These are phyloP conservation scores for Penicillium flavigenum DNA, from an alignment of 495 filamentous ascomycete species.

Conservation along the genomic window DNA sequence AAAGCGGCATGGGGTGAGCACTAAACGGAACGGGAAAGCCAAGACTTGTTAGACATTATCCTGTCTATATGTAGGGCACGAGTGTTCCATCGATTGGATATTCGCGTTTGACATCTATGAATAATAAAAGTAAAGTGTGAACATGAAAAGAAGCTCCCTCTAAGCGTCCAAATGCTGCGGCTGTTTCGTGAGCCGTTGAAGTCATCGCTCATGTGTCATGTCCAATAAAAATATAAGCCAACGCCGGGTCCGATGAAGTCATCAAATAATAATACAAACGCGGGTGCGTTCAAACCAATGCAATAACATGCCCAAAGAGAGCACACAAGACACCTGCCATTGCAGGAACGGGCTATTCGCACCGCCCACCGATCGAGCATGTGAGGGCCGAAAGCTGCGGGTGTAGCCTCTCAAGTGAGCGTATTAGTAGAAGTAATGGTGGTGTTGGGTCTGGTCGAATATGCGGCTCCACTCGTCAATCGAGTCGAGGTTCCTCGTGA, in stretches of 20 bases:
- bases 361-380: slow-evolving; percentile 22
- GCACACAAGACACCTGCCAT: slow-evolving; percentile 22
- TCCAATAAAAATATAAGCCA: slow-evolving; percentile 18
- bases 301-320: slow-evolving; percentile 19
- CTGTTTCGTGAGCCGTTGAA: slow-evolving; percentile 15
- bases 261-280: slow-evolving; percentile 30
- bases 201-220: slow-evolving; percentile 18
- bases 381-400: slow-evolving; percentile 4
- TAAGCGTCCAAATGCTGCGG: slow-evolving; percentile 25
- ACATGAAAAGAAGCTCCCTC: slow-evolving; percentile 15
- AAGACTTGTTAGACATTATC: no score
- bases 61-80: not conserved
- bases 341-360: slow-evolving; percentile 14
- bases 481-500: slow-evolving; percentile 9
- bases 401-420: not conserved
- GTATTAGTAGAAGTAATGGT: not conserved
- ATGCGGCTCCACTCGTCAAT: slow-evolving; percentile 5
- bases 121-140: slow-evolving; percentile 16
- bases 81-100: not conserved
- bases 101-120: slow-evolving; percentile 5
- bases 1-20: no score
- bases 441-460: slow-evolving; percentile 5
- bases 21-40: no score
- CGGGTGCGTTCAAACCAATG: slow-evolving; percentile 19
- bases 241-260: slow-evolving; percentile 25